Evolutionary conservation across 2,329 filamentous ascomycete species (phyloP).

Genomic region (Colletotrichum viniferum): DNA sequence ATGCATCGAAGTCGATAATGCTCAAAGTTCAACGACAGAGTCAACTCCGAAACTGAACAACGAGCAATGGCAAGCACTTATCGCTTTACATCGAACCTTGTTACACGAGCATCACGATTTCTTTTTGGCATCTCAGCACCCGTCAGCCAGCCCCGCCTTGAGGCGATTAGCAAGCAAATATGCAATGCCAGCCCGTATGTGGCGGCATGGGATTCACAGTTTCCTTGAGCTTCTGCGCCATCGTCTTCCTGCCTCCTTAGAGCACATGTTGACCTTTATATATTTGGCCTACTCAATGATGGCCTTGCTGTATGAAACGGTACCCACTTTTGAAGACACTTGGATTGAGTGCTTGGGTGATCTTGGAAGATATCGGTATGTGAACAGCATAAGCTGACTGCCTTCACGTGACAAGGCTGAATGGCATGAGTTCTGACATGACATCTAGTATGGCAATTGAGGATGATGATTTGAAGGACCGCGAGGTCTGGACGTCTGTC

Average conservation of each 20-base stretch:
- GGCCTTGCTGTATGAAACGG: conserved; percentile 83
- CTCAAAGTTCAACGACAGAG: conserved; percentile 52
- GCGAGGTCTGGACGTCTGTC: conserved; percentile 82
- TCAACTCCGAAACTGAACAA: conserved; percentile 50
- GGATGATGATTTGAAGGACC: conserved; percentile 74
- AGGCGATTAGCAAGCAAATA: conserved; percentile 78
- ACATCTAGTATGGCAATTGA: conserved; percentile 79
- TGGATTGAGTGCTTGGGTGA: conserved; percentile 96
- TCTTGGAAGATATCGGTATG: conserved; percentile 69
- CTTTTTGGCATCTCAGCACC: conserved; percentile 87
- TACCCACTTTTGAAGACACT: conserved; percentile 80
- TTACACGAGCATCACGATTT: conserved; percentile 86
- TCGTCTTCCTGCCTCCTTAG: conserved; percentile 75
- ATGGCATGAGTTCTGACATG: background rate
- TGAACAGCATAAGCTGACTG: rapidly evolving
- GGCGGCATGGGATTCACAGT: conserved; percentile 88
- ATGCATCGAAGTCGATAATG: conserved; percentile 81
- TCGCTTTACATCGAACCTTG: conserved; percentile 80
- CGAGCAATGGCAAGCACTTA: conserved; percentile 84
- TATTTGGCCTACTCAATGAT: conserved; percentile 91
- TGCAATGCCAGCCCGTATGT: conserved; percentile 91
- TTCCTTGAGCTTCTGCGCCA: conserved; percentile 80
- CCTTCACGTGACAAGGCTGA: rapidly evolving
- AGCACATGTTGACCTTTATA: conserved; percentile 92
- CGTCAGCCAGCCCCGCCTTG: conserved; percentile 72